These are phyloP conservation scores for Pyracantha coccinea DNA, from an alignment of 331 rosid species.

Conservation along the genomic window DNA sequence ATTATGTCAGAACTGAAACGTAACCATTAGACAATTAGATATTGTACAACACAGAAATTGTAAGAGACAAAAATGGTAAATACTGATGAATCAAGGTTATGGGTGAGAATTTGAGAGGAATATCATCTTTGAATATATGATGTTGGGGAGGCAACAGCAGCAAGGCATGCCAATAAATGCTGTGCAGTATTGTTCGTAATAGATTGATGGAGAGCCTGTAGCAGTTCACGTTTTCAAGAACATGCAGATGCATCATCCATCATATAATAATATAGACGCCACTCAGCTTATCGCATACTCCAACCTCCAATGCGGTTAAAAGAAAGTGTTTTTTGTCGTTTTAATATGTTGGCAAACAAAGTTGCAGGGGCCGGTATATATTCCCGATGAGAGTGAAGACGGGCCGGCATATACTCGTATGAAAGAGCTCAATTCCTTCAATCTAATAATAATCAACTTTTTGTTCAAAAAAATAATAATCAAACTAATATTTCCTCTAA, in stretches of 20 bases:
- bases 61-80: too few species aligned
- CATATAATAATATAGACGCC: too few species aligned
- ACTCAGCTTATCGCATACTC: background rate
- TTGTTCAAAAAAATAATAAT: too few species aligned
- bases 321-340: background rate
- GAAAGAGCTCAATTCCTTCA: too few species aligned
- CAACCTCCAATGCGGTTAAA: background rate
- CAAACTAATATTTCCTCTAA: too few species aligned
- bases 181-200: background rate
- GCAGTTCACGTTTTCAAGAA: background rate
- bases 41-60: background rate
- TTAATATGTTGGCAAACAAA: background rate
- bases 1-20: background rate
- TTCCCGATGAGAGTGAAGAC: too few species aligned
- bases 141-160: background rate
- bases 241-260: background rate
- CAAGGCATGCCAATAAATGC: background rate
- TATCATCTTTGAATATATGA: too few species aligned
- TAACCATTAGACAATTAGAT: too few species aligned
- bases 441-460: too few species aligned
- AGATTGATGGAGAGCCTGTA: background rate
- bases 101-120: too few species aligned
- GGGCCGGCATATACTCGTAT: too few species aligned
- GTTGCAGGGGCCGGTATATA: background rate
- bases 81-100: background rate